Conservation (phyloP, 108 stramenopile species). For the Stephanodiscus minutulus region DNA sequence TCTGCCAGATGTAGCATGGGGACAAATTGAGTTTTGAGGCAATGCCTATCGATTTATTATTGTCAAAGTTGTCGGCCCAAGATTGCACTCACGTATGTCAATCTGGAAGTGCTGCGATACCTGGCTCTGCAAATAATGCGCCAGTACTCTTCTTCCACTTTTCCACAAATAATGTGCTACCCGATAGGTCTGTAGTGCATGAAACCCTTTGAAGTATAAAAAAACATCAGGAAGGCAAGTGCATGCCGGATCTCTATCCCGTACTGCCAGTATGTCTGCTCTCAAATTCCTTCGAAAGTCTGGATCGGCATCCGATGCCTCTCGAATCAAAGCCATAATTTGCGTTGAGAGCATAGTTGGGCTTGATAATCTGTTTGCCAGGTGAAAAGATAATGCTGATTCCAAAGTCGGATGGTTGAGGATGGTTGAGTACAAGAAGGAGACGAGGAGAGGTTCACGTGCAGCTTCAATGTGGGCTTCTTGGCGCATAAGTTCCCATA, state of each 20-base stretch:
- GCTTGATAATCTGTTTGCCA: conserved; percentile 76
- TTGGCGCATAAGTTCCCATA: conserved; percentile 74
- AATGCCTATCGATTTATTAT: neutral
- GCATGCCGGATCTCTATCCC: conserved; percentile 81
- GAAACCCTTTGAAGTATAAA: conserved; percentile 91
- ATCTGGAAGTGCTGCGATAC: conserved; percentile 80
- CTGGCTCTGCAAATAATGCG: conserved; percentile 82
- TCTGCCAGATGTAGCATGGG: conserved; percentile 10
- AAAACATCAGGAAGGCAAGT: conserved; percentile 53
- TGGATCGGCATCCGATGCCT: conserved; percentile 54
- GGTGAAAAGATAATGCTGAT: conserved; percentile 77
- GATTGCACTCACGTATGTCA: conserved; percentile 62
- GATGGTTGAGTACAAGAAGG: conserved; percentile 83
- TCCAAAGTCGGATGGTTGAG: conserved; percentile 84
- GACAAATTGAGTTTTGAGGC: neutral
- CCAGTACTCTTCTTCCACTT: conserved; percentile 54
- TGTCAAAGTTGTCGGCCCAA: conserved; percentile 1
- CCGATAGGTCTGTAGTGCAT: conserved; percentile 84
- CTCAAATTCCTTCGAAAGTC: conserved; percentile 61
- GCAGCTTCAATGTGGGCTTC: conserved; percentile 72
- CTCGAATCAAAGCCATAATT: conserved; percentile 67
- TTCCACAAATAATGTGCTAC: conserved; percentile 79
- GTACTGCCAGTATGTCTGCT: conserved; percentile 76
- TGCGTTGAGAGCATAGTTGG: conserved; percentile 74
- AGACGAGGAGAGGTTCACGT: conserved; percentile 82